Evolutionary conservation across 2,329 filamentous ascomycete genomes (phyloP).

Genomic region (Xylaria sp.): DNA sequence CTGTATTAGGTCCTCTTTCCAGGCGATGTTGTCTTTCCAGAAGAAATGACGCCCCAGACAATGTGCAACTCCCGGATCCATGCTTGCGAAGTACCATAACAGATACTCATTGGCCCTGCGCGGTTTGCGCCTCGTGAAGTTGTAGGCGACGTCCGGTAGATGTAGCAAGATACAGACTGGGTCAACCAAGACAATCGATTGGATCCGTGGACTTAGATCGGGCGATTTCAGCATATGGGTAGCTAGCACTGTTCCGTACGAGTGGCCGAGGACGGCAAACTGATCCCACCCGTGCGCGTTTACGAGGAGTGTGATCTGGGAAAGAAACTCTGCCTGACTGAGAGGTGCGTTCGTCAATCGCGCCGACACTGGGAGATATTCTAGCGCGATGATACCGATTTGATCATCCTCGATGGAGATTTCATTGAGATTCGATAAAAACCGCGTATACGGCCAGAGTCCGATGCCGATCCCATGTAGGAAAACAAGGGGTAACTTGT

Average conservation of each 20-base stretch:
- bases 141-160: slow-evolving; percentile 75
- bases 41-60: slow-evolving; percentile 74
- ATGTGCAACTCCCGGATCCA: slow-evolving; percentile 73
- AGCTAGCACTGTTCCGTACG: slow-evolving; percentile 71
- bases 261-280: slow-evolving; percentile 70
- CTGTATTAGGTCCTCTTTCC: slow-evolving; percentile 70
- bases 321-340: slow-evolving; percentile 62
- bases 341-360: slow-evolving; percentile 67
- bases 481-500: slow-evolving; percentile 69
- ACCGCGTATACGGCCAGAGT: slow-evolving; percentile 69
- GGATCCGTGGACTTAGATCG: slow-evolving; percentile 61
- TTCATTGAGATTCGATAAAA: slow-evolving; percentile 63
- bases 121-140: slow-evolving; percentile 69
- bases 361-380: slow-evolving; percentile 73
- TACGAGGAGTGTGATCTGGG: slow-evolving; percentile 67
- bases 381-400: slow-evolving; percentile 72
- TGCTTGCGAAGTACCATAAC: slow-evolving; percentile 76
- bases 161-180: slow-evolving; percentile 75
- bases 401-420: slow-evolving; percentile 52
- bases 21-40: slow-evolving; percentile 76
- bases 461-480: slow-evolving; percentile 78
- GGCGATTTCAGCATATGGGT: slow-evolving; percentile 68
- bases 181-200: slow-evolving; percentile 61
- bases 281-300: slow-evolving; percentile 65
- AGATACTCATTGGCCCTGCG: slow-evolving; percentile 73